phyloP scores from a whole-genome alignment of 176 grass and related monocot species.

The Aegilops umbellulata region DNA sequence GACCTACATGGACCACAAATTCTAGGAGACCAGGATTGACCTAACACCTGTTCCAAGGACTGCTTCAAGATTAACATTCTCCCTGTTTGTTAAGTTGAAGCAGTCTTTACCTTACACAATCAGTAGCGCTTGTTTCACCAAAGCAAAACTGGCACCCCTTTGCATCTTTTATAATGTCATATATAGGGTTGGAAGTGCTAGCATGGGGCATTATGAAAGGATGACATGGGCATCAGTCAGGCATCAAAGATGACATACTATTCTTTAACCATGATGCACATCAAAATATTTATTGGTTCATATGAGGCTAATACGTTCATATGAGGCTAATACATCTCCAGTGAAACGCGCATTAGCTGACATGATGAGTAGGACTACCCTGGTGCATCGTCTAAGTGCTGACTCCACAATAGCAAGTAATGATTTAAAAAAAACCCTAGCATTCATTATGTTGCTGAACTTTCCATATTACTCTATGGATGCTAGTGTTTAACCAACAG shows the following conservation, averaged over 20 bases:
- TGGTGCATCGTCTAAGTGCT: conserved; percentile 37
- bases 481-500: conserved; percentile 33
- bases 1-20: neutral
- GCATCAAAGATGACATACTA: neutral
- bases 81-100: neutral
- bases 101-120: conserved; percentile 10
- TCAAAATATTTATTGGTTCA: neutral
- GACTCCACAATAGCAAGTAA: conserved; percentile 41
- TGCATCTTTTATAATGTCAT: neutral
- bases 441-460: conserved; percentile 3
- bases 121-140: neutral
- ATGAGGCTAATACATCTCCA: conserved; percentile 7
- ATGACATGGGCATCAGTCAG: conserved; percentile 19
- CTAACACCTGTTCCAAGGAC: conserved; percentile 8
- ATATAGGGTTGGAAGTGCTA: neutral
- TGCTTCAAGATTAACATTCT: neutral
- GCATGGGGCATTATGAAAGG: neutral
- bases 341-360: conserved; percentile 32
- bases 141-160: conserved; percentile 11
- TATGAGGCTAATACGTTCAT: conserved; percentile 5
- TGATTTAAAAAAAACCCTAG: conserved; percentile 8
- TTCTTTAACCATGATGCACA: neutral
- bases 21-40: conserved; percentile 6
- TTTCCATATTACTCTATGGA: conserved; percentile 24
- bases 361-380: conserved; percentile 23